A percentile compares a stretch with the other conserved stretches of the same genome.
Conservation (phyloP, 257 asterid species). For the Solanum ahanhuiri region DNA sequence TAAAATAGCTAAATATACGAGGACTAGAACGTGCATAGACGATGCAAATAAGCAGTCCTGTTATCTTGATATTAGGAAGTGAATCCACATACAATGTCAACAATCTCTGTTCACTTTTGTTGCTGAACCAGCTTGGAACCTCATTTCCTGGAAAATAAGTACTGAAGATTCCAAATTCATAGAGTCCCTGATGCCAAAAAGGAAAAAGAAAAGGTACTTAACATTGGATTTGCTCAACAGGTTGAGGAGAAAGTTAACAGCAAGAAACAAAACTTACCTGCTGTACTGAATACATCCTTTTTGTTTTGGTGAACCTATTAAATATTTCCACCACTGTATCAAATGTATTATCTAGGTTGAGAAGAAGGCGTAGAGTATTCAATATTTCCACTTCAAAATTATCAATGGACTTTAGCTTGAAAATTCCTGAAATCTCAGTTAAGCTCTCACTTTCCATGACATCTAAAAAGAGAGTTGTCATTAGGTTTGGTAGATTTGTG, state of each 20-base stretch:
- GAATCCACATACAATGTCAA: slow-evolving; percentile 1
- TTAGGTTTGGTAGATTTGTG: slow-evolving; percentile 9
- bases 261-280: neutral
- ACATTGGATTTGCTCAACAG: neutral
- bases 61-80: neutral
- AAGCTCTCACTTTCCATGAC: neutral
- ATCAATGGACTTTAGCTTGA: slow-evolving; percentile 2
- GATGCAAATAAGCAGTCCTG: neutral
- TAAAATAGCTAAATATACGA: neutral
- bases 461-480: slow-evolving; percentile 1
- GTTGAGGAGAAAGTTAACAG: neutral
- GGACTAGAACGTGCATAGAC: slow-evolving; percentile 1
- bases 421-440: slow-evolving; percentile 5
- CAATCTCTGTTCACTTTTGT: neutral
- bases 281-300: neutral
- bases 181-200: slow-evolving; percentile 1
- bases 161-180: slow-evolving; percentile 11
- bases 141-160: slow-evolving; percentile 8
- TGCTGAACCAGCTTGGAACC: slow-evolving; percentile 5
- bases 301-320: slow-evolving; percentile 1
- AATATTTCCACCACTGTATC: neutral
- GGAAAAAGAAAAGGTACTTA: neutral
- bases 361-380: neutral
- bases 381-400: slow-evolving; percentile 1
- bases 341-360: neutral